Evolutionary conservation across 2,329 filamentous ascomycete genomes (phyloP).

Genomic region (Claviceps lovelessii): DNA sequence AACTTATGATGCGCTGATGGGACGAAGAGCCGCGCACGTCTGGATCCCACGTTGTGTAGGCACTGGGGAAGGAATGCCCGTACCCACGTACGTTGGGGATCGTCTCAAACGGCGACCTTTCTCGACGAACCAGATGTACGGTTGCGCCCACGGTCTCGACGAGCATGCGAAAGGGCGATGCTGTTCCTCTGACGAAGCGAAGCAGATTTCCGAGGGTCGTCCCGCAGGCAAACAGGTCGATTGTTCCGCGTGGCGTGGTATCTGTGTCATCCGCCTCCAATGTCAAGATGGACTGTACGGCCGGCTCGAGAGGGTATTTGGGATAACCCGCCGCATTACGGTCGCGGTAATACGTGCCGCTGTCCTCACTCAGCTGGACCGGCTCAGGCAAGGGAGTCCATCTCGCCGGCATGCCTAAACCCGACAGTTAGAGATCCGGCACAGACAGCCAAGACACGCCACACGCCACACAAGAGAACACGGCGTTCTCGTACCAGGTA

Average conservation of each 20-base stretch:
- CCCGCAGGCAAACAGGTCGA: conserved; percentile 42
- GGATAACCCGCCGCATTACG: conserved; percentile 37
- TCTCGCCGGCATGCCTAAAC: conserved; percentile 31
- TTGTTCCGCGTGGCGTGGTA: no score
- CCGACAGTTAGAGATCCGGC: background rate
- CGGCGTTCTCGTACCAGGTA: background rate
- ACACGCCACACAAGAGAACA: background rate
- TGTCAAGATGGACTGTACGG: conserved; percentile 25
- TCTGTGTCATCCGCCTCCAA: conserved; percentile 3
- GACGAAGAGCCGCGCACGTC: conserved; percentile 39
- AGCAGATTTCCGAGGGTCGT: conserved; percentile 46
- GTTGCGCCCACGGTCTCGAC: conserved; percentile 39
- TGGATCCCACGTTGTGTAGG: conserved; percentile 48
- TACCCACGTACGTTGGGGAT: conserved; percentile 44
- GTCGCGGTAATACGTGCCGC: conserved; percentile 37
- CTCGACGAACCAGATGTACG: conserved; percentile 44
- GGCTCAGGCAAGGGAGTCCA: conserved; percentile 30
- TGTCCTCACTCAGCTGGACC: conserved; percentile 26
- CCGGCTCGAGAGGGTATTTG: conserved; percentile 35
- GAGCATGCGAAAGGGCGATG: conserved; percentile 39
- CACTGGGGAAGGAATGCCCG: conserved; percentile 52
- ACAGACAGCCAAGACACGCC: background rate
- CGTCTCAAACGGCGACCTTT: conserved; percentile 42
- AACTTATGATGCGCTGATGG: conserved; percentile 35
- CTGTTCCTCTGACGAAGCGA: conserved; percentile 30